Percentiles rank a stretch among this genome's conserved stretches.
These are phyloP conservation scores for Monosporascus sp. DNA, from an alignment of 2,329 filamentous ascomycete species.

Conservation along the genomic window DNA sequence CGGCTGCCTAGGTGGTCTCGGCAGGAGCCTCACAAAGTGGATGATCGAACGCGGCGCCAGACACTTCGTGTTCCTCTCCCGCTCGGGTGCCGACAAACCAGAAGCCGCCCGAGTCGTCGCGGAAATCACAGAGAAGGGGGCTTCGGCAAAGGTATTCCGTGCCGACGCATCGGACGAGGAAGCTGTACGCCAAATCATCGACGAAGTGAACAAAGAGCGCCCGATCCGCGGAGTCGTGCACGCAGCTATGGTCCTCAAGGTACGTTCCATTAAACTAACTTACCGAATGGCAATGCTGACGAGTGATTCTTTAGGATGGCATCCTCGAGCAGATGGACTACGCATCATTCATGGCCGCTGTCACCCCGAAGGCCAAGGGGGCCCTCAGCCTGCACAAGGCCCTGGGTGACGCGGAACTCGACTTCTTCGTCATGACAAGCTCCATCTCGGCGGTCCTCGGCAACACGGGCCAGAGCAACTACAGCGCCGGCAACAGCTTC, in stretches of 20 bases:
- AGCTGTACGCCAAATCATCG: slow-evolving; percentile 14
- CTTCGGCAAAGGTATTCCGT: slow-evolving; percentile 17
- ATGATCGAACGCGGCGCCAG: slow-evolving; percentile 26
- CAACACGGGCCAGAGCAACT: slow-evolving; percentile 27
- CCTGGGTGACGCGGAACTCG: slow-evolving; percentile 15
- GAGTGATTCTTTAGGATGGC: slow-evolving; percentile 8
- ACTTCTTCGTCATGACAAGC: slow-evolving; percentile 32
- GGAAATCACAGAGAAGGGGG: slow-evolving; percentile 15
- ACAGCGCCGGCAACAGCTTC: slow-evolving; percentile 28
- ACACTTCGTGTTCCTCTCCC: slow-evolving; percentile 25
- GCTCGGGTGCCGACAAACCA: slow-evolving; percentile 19
- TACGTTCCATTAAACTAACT: slow-evolving; percentile 9
- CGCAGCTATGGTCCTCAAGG: slow-evolving; percentile 27
- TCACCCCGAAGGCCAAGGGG: slow-evolving; percentile 11
- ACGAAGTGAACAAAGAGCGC: slow-evolving; percentile 2
- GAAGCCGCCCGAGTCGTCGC: slow-evolving; percentile 18
- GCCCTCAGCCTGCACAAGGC: slow-evolving; percentile 11
- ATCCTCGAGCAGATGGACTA: slow-evolving; percentile 4
- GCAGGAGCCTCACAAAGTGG: slow-evolving; percentile 25
- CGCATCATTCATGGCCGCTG: background rate
- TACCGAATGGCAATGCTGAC: background rate
- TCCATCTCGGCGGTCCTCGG: slow-evolving; percentile 26
- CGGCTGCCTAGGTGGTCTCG: slow-evolving; percentile 24
- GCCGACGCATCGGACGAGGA: slow-evolving; percentile 19
- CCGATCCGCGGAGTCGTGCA: slow-evolving; percentile 17